Conservation (phyloP, 345 rosid genomes). For the Toxicodendron radicans region DNA sequence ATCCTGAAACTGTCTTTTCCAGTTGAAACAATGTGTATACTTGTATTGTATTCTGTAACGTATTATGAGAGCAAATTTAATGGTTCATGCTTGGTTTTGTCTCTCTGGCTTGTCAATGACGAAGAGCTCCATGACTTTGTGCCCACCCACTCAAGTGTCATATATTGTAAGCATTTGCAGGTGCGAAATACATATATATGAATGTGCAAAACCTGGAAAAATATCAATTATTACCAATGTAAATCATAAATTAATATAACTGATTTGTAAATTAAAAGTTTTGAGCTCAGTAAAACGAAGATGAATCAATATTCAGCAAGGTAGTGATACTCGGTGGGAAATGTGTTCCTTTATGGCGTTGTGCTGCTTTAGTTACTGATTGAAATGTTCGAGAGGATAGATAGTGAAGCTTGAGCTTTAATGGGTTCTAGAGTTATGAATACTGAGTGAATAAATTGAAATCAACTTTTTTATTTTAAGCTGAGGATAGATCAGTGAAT, state of each 20-base stretch:
- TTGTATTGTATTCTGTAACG: neutral
- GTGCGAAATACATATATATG: neutral
- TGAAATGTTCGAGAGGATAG: too few species aligned
- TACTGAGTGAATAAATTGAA: too few species aligned
- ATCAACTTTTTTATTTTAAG: too few species aligned
- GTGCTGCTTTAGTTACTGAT: too few species aligned
- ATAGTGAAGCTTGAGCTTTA: too few species aligned
- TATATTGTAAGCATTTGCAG: neutral
- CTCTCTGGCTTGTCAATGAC: neutral
- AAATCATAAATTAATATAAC: too few species aligned
- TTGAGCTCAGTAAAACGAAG: neutral
- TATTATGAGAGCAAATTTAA: neutral
- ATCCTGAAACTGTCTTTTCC: slow-evolving; percentile 36
- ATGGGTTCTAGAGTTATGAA: too few species aligned
- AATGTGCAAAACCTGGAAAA: neutral
- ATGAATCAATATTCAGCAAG: neutral
- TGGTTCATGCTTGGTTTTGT: neutral
- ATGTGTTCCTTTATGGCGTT: neutral
- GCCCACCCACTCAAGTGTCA: neutral
- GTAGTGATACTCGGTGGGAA: neutral
- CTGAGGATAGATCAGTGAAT: too few species aligned
- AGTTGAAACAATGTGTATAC: slow-evolving; percentile 4
- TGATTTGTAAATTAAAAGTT: neutral
- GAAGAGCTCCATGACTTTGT: neutral
- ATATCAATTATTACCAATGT: neutral